A percentile compares a stretch with the other conserved stretches of the same genome.
Evolutionary conservation across 352 stramenopile genomes (phyloP).

Genomic region (Elongisporangium prolatum): DNA sequence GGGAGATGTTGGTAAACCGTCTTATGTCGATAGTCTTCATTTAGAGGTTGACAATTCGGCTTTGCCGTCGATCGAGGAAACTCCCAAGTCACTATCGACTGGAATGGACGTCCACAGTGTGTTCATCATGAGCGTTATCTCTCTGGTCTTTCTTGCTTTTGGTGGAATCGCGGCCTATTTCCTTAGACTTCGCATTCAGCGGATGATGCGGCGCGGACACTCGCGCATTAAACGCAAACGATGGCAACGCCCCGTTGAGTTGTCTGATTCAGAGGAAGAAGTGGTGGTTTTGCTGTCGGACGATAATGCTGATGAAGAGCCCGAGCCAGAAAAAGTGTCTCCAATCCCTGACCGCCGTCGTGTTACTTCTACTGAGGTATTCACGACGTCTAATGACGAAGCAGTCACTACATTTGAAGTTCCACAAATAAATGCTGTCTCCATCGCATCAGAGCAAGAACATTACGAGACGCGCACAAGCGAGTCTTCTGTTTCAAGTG

Average conservation of each 20-base stretch:
- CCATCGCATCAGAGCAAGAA: background rate
- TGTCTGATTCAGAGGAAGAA: constrained; percentile 25
- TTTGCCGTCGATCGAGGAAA: background rate
- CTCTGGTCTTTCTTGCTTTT: constrained; percentile 16
- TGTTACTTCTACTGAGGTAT: background rate
- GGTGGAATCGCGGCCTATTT: constrained; percentile 21
- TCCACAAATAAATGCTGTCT: background rate
- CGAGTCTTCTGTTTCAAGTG: background rate
- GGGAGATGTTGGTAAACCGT: no score
- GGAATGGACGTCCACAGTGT: background rate
- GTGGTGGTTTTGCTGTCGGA: constrained; percentile 37
- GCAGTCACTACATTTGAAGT: background rate
- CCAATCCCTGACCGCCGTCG: background rate
- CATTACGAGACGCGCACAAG: background rate
- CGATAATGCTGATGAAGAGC: constrained; percentile 8
- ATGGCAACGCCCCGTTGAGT: constrained; percentile 19
- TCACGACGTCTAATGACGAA: background rate
- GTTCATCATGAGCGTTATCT: constrained; percentile 10
- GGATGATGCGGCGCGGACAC: constrained; percentile 5
- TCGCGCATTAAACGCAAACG: constrained; percentile 15
- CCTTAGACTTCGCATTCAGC: constrained; percentile 17
- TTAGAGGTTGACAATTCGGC: no score
- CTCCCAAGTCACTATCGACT: background rate
- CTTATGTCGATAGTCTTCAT: no score
- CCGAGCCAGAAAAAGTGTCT: constrained; percentile 7